A percentile compares a stretch with the other conserved stretches of the same genome.
These are phyloP conservation scores for Plasmodium cynomolgi DNA, from an alignment of 169 alveolate genomes.

Conservation along the genomic window DNA sequence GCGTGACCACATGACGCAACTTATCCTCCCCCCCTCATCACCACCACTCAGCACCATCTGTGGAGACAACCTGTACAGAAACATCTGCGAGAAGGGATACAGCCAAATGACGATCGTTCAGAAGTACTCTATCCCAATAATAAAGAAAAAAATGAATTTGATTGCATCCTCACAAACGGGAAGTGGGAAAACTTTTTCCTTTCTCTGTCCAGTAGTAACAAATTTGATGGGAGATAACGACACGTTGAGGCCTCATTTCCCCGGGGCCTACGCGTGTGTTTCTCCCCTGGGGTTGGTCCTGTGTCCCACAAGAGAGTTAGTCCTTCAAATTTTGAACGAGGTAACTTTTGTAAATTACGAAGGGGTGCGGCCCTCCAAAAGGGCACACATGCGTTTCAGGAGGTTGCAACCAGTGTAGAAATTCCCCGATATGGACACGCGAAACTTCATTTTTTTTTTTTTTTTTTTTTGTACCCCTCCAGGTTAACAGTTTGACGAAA, in stretches of 20 bases:
- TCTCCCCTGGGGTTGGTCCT: constrained; percentile 78
- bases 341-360: constrained; percentile 80
- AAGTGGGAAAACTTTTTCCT: constrained; percentile 98
- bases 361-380: neutral
- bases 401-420: neutral
- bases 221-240: constrained; percentile 80
- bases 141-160: constrained; percentile 93
- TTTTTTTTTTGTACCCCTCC: constrained; percentile 80
- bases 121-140: constrained; percentile 95
- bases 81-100: constrained; percentile 86
- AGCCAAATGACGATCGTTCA: constrained; percentile 96
- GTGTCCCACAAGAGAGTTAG: constrained; percentile 51
- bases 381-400: neutral
- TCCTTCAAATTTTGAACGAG: constrained; percentile 87
- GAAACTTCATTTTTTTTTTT: no score
- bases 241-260: constrained; percentile 42
- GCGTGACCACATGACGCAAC: neutral
- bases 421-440: neutral
- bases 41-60: neutral
- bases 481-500: constrained; percentile 56
- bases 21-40: neutral
- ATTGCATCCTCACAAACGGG: constrained; percentile 99
- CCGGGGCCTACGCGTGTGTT: constrained; percentile 73
- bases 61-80: constrained; percentile 43
- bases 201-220: constrained; percentile 94